A percentile compares a stretch with the other conserved stretches of the same genome.
These are phyloP conservation scores for Bromus sterilis DNA, from an alignment of 176 grass and related monocot species.

Conservation along the genomic window DNA sequence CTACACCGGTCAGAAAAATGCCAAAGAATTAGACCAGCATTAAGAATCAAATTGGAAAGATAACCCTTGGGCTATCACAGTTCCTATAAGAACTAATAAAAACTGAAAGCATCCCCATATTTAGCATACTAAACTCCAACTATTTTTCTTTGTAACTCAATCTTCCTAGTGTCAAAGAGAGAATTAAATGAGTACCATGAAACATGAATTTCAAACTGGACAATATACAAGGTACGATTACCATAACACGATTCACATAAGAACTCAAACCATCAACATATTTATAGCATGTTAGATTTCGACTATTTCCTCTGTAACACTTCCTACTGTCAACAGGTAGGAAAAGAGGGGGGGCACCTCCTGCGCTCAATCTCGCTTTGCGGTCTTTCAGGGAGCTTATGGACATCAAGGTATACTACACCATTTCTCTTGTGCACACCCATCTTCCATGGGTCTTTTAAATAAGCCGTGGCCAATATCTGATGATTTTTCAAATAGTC, in stretches of 20 bases:
- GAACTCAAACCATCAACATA: neutral
- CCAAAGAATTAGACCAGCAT: neutral
- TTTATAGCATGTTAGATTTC: neutral
- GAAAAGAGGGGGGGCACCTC: too few relatives aligned
- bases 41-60: slow-evolving; percentile 1
- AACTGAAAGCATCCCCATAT: neutral
- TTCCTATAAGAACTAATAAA: neutral
- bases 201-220: slow-evolving; percentile 18
- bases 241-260: neutral
- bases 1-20: neutral
- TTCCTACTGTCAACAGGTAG: too few relatives aligned
- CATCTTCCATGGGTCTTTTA: slow-evolving; percentile 99
- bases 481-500: slow-evolving; percentile 30
- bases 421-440: slow-evolving; percentile 90
- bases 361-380: slow-evolving; percentile 56
- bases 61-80: neutral
- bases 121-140: neutral
- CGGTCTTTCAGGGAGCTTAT: slow-evolving; percentile 92
- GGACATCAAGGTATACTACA: slow-evolving; percentile 97
- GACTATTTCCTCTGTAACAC: too few relatives aligned
- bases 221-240: neutral
- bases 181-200: neutral
- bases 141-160: neutral
- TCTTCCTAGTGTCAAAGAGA: neutral
- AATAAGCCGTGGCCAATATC: slow-evolving; percentile 92